Percentiles rank a stretch among this genome's conserved stretches.
Evolutionary conservation across 768 basidiomycete species (phyloP).

Genomic region (Amanita phalloides): DNA sequence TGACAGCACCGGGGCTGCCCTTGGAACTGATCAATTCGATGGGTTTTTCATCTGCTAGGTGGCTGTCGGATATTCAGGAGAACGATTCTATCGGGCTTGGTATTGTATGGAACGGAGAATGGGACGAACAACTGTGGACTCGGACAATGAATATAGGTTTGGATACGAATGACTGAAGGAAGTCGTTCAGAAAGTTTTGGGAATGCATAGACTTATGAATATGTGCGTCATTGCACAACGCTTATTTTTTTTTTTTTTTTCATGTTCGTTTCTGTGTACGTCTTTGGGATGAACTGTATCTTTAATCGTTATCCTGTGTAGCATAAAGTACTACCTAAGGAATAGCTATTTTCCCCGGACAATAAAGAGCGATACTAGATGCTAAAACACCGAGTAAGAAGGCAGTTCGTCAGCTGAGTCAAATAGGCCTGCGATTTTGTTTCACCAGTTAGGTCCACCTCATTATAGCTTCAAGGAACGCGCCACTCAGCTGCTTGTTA

Average conservation of each 20-base stretch:
- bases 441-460: background rate
- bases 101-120: conserved; percentile 10
- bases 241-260: background rate
- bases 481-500: no score
- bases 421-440: background rate
- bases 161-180: background rate
- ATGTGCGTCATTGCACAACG: background rate
- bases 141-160: conserved; percentile 1
- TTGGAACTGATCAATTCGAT: conserved; percentile 7
- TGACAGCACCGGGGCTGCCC: background rate
- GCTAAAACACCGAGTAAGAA: background rate
- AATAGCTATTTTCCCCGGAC: background rate
- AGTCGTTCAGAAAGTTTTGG: no score
- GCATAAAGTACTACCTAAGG: background rate
- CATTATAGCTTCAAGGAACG: background rate
- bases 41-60: background rate
- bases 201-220: background rate
- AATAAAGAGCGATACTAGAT: background rate
- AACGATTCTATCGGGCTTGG: conserved; percentile 6
- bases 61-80: background rate
- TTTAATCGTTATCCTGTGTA: background rate
- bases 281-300: background rate
- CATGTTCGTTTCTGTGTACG: background rate
- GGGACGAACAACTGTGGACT: conserved; percentile 8
- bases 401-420: background rate